Evolutionary conservation across 305 asterid species (phyloP).

Genomic region (Ilex paraguariensis): DNA sequence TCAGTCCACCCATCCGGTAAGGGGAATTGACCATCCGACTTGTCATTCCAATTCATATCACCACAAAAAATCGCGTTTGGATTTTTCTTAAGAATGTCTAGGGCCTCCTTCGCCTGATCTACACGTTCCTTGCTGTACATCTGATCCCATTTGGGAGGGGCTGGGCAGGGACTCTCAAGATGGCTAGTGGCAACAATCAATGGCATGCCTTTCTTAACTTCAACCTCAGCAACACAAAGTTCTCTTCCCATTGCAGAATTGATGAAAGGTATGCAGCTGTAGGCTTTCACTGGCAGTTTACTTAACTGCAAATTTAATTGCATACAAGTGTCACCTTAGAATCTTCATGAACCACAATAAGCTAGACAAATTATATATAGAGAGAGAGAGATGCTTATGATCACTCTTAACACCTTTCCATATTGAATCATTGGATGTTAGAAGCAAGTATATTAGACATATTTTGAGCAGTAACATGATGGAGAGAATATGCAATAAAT

Average conservation of each 20-base stretch:
- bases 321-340: not conserved
- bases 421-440: too few species aligned
- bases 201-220: constrained; percentile 31
- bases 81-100: constrained; percentile 44
- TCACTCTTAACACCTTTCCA: too few species aligned
- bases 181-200: constrained; percentile 84
- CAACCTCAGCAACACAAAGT: constrained; percentile 61
- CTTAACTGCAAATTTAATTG: constrained; percentile 46
- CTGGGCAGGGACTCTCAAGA: constrained; percentile 87
- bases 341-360: constrained; percentile 1
- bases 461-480: too few species aligned
- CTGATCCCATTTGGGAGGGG: constrained; percentile 94
- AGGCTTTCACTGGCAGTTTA: constrained; percentile 71
- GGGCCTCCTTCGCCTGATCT: constrained; percentile 74
- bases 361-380: not conserved
- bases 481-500: not conserved
- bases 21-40: constrained; percentile 79
- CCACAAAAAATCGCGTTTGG: constrained; percentile 79
- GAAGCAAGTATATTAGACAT: too few species aligned
- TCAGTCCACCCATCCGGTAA: constrained; percentile 67
- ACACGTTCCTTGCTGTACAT: constrained; percentile 92
- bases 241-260: constrained; percentile 79
- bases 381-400: too few species aligned
- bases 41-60: constrained; percentile 97
- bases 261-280: constrained; percentile 48